phyloP scores from a whole-genome alignment of 208 protist species.

The Angomonas ambiguus region DNA sequence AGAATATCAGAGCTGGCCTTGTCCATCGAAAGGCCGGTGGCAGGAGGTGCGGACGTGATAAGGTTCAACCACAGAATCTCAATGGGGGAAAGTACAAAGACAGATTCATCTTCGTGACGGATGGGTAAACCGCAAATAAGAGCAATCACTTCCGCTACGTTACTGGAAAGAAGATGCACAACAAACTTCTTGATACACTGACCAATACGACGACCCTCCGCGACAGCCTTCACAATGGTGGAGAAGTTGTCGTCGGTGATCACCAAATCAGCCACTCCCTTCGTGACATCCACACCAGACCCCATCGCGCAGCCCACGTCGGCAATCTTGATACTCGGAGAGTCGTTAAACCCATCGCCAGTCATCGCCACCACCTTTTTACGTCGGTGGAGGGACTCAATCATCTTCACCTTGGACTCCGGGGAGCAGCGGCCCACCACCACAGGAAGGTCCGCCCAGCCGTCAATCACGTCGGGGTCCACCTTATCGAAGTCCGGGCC shows the following conservation, averaged over 20 bases:
- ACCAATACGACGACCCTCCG: conserved; percentile 80
- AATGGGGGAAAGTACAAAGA: conserved; percentile 87
- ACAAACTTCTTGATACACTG: conserved; percentile 90
- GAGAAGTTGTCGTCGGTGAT: conserved; percentile 99
- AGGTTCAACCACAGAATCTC: conserved; percentile 93
- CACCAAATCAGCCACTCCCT: conserved; percentile 90
- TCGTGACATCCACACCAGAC: conserved; percentile 95
- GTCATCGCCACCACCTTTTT: conserved; percentile 84
- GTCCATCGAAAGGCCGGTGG: conserved; percentile 77
- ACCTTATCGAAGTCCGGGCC: conserved; percentile 82
- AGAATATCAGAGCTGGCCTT: conserved; percentile 71
- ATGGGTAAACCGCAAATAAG: conserved; percentile 83
- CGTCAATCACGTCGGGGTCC: conserved; percentile 60
- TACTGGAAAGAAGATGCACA: conserved; percentile 82
- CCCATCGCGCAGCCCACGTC: conserved; percentile 97
- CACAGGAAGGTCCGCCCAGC: conserved; percentile 69
- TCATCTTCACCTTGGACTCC: conserved; percentile 90
- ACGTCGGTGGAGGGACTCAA: conserved; percentile 80
- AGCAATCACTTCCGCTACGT: conserved; percentile 87
- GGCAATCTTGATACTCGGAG: conserved; percentile 92
- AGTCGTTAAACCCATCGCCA: conserved; percentile 97
- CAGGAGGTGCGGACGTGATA: conserved; percentile 73
- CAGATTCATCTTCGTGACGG: conserved; percentile 44
- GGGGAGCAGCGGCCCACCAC: conserved; percentile 89
- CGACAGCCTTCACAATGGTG: conserved; percentile 95